Conservation (phyloP, 441 rosid genomes). For the Pelargonium australe region DNA sequence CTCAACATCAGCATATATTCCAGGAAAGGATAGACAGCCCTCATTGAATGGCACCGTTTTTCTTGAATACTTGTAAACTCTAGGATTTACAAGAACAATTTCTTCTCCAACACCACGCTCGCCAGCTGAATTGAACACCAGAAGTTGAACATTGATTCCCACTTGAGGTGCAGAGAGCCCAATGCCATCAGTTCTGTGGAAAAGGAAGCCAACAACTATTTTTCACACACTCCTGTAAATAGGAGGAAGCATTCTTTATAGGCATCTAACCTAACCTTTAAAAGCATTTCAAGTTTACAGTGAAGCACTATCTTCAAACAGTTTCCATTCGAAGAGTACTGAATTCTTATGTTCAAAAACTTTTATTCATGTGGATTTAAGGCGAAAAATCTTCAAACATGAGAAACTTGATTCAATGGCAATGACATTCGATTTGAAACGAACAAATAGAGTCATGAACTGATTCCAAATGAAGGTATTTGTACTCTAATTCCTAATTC, state of each 20-base stretch:
- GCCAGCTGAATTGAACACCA: constrained; percentile 86
- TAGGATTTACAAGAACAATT: constrained; percentile 81
- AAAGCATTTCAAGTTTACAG: neutral
- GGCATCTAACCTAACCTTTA: constrained; percentile 14
- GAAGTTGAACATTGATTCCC: constrained; percentile 76
- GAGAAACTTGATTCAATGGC: neutral
- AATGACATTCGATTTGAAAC: neutral
- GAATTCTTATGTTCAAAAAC: neutral
- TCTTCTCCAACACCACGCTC: constrained; percentile 78
- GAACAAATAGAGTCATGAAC: neutral
- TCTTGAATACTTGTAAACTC: constrained; percentile 56
- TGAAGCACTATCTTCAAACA: neutral
- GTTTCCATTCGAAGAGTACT: neutral
- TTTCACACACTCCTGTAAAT: constrained; percentile 23
- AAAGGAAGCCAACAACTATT: constrained; percentile 35
- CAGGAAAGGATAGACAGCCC: constrained; percentile 91
- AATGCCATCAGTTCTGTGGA: constrained; percentile 79
- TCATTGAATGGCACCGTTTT: constrained; percentile 64
- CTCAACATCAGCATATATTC: constrained; percentile 74
- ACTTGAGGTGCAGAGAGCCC: constrained; percentile 99
- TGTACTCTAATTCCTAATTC: neutral
- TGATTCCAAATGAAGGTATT: neutral
- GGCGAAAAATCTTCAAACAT: neutral
- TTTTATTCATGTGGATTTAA: neutral
- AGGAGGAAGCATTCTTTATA: neutral